Percentiles rank a stretch among this genome's conserved stretches.
These are phyloP conservation scores for Lanmaoa rubissima DNA, from an alignment of 768 basidiomycete species.

Conservation along the genomic window DNA sequence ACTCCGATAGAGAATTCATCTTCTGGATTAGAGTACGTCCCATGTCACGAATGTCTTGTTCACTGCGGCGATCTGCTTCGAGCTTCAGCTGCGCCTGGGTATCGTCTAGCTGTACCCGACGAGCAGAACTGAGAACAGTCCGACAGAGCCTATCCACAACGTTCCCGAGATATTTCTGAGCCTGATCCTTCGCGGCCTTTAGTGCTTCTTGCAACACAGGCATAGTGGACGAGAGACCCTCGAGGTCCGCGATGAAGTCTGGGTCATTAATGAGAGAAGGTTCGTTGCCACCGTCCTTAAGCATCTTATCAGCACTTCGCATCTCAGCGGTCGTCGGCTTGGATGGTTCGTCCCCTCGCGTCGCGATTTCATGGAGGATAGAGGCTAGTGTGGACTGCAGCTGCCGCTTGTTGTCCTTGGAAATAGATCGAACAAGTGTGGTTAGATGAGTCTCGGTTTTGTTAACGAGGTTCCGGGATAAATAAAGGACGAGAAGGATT, in stretches of 20 bases:
- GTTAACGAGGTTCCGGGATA: conserved; percentile 15
- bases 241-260: conserved; percentile 25
- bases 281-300: conserved; percentile 23
- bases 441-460: conserved; percentile 13
- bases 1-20: conserved; percentile 18
- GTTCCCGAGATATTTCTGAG: conserved; percentile 17
- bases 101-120: conserved; percentile 20
- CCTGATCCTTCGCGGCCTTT: conserved; percentile 12
- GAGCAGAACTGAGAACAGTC: conserved; percentile 6
- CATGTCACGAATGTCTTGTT: conserved; percentile 16
- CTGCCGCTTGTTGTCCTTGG: conserved; percentile 13
- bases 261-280: conserved; percentile 19
- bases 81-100: conserved; percentile 9
- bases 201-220: conserved; percentile 20
- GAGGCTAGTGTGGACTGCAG: conserved; percentile 13
- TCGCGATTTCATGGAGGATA: conserved; percentile 14
- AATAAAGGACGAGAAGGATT: conserved; percentile 18
- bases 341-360: background rate
- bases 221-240: conserved; percentile 5
- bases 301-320: conserved; percentile 16
- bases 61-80: conserved; percentile 12
- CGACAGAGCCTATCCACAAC: conserved; percentile 21
- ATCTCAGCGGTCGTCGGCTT: conserved; percentile 14
- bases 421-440: conserved; percentile 13
- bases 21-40: conserved; percentile 16